Evolutionary conservation across 2,329 filamentous ascomycete species (phyloP).

Genomic region (Tolypocladium pustulatum): DNA sequence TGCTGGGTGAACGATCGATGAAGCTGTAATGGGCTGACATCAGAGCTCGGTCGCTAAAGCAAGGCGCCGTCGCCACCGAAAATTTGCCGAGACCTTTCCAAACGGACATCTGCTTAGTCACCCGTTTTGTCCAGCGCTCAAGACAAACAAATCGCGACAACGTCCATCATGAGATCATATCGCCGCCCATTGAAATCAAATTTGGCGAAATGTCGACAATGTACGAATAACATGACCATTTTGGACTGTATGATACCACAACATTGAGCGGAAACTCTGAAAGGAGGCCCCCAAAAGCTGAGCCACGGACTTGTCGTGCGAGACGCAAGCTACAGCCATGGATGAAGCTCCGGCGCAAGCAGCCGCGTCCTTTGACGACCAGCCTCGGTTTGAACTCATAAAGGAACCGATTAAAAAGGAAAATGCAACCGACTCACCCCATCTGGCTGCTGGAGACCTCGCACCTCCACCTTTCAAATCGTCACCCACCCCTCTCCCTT

Average conservation of each 20-base stretch:
- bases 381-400: constrained; percentile 14
- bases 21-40: not conserved
- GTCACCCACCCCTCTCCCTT: constrained; percentile 18
- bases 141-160: not conserved
- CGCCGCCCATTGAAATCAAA: not conserved
- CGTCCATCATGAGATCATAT: not conserved
- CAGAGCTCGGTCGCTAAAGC: not conserved
- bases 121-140: not conserved
- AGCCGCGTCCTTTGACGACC: constrained; percentile 11
- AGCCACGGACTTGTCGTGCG: not conserved
- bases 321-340: constrained; percentile 10
- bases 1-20: not conserved
- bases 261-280: not conserved
- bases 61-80: constrained; percentile 4
- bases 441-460: constrained; percentile 8
- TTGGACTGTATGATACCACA: not conserved
- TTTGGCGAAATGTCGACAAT: not conserved
- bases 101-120: not conserved
- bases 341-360: constrained; percentile 13
- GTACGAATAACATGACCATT: not conserved
- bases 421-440: constrained; percentile 11
- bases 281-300: not conserved
- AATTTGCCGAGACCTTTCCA: constrained; percentile 5
- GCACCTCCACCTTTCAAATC: constrained; percentile 14
- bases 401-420: constrained; percentile 17